Base-by-base conservation (phyloP, 2,329 filamentous ascomycete species). In the Ophiostoma piceae region DNA sequence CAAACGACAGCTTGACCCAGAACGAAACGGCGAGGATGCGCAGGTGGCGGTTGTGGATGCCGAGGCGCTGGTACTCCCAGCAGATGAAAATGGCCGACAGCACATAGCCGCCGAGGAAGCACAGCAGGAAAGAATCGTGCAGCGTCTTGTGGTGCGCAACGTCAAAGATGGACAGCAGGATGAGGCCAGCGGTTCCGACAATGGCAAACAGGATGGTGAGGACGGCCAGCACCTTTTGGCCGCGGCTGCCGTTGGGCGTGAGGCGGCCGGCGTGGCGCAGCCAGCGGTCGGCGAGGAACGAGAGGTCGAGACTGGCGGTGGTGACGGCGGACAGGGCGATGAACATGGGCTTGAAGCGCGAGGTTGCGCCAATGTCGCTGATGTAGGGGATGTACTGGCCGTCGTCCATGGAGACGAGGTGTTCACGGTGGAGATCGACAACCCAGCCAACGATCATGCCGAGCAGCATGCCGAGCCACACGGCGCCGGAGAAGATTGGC, bases 71-170 rank as follows among this genome's bases (percentile, higher is more conserved):
- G 78, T 96, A 97, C 78, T 97, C 93, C 81, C 87, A 88, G 82
- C 94, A 97, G 74, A 94, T 90, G 79, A 94, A 94, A 74, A 97
- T 85, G 70, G 94, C 94, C 4, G 89, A 92, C 69, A 97, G 77
- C 69, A 97, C 82, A 78, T 96, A 98, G 43, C 92, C 95, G 16
- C 79, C 88, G 77, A 97, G 92, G 79, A 99, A 99, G 68, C 97
- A 79, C 0, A 86, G 79, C 47, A 99, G 81, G 79, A 96, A 96
- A 1, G 87, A 82, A 75, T 92, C 84, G 77, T 99, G 95, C 71
- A 91, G 77, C 1, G 74, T 79, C 1, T 84, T 83, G 77, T 97
- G 87, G 69, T 83, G 81, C n/a, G 84, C 79, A 0, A 92, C 95
- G 79, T 98, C 92, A 78, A 96, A 97, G 74, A 97, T 88, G 73